Evolutionary conservation across 106 monocot species (phyloP).

Genomic region (Dioscorea dumetorum): DNA sequence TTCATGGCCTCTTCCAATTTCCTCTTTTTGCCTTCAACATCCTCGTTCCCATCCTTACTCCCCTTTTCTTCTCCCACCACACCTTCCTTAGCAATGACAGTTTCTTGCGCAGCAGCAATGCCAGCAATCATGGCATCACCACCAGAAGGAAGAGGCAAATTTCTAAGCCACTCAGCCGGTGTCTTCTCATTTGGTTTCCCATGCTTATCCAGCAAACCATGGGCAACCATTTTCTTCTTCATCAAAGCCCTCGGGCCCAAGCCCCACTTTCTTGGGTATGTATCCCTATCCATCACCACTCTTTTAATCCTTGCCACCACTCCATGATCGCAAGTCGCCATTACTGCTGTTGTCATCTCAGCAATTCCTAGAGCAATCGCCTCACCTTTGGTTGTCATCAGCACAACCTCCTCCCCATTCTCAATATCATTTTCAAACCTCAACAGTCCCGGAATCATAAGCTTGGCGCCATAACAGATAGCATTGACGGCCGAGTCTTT

Average conservation of each 20-base stretch:
- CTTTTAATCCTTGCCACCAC: constrained; percentile 78
- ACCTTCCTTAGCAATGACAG: constrained; percentile 3
- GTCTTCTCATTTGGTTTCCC: constrained; percentile 98
- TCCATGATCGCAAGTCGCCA: constrained; percentile 95
- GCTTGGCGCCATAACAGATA: constrained; percentile 87
- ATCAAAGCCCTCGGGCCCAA: constrained; percentile 75
- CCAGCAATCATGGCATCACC: constrained; percentile 59
- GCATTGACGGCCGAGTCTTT: constrained; percentile 96
- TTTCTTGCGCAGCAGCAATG: constrained; percentile 36
- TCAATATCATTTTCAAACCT: constrained; percentile 90
- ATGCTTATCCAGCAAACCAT: constrained; percentile 80
- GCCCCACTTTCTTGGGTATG: constrained; percentile 93
- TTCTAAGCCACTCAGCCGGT: constrained; percentile 75
- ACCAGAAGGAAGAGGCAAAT: constrained; percentile 59
- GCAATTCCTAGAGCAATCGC: constrained; percentile 86
- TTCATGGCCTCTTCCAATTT: constrained; percentile 37
- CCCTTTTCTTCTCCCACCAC: constrained; percentile 29
- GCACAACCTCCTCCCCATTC: constrained; percentile 83
- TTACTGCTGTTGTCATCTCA: constrained; percentile 92
- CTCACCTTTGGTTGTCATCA: constrained; percentile 95
- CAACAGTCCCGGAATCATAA: constrained; percentile 86
- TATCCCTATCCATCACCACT: constrained; percentile 96
- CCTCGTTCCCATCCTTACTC: constrained; percentile 24
- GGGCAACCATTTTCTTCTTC: constrained; percentile 88
- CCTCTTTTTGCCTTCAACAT: constrained; percentile 21